Conservation (phyloP, 768 basidiomycete species). For the Trametes cingulata region DNA sequence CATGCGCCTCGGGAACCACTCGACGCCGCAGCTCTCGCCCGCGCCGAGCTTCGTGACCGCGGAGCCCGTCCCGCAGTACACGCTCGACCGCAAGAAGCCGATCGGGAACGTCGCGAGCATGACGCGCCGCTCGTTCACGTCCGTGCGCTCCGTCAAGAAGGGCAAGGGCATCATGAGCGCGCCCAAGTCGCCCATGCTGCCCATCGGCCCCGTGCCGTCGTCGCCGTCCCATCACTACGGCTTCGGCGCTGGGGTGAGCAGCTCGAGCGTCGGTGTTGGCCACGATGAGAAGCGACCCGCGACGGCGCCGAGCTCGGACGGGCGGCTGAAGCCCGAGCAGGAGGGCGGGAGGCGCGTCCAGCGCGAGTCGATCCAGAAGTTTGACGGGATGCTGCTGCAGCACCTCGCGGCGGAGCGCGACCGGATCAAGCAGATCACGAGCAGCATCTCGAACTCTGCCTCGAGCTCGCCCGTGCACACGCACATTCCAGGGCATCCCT, state of each 20-base stretch:
- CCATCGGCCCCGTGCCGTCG: constrained; percentile 14
- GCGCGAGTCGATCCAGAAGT: constrained; percentile 59
- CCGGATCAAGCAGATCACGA: constrained; percentile 74
- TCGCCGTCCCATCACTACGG: constrained; percentile 15
- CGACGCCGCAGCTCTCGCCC: constrained; percentile 61
- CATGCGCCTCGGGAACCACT: constrained; percentile 69
- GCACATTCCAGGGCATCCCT: not conserved
- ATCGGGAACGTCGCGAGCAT: constrained; percentile 52
- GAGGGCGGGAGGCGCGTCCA: constrained; percentile 39
- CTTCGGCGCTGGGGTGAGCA: not conserved
- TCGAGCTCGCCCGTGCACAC: constrained; percentile 17
- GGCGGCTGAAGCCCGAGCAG: constrained; percentile 25
- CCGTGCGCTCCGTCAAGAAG: constrained; percentile 35
- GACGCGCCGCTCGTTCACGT: constrained; percentile 42
- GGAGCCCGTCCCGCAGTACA: constrained; percentile 27
- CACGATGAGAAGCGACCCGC: constrained; percentile 11
- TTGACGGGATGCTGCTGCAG: constrained; percentile 79
- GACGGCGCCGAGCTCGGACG: constrained; percentile 24
- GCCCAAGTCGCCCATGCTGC: constrained; percentile 19
- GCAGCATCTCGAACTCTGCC: constrained; percentile 29
- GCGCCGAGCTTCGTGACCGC: constrained; percentile 9
- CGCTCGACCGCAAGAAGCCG: constrained; percentile 45
- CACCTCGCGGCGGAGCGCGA: constrained; percentile 86
- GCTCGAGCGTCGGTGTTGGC: not conserved
- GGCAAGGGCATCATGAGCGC: constrained; percentile 36